These are phyloP conservation scores for Chaetomidium leptoderma DNA, from an alignment of 495 filamentous ascomycete species.

Conservation along the genomic window DNA sequence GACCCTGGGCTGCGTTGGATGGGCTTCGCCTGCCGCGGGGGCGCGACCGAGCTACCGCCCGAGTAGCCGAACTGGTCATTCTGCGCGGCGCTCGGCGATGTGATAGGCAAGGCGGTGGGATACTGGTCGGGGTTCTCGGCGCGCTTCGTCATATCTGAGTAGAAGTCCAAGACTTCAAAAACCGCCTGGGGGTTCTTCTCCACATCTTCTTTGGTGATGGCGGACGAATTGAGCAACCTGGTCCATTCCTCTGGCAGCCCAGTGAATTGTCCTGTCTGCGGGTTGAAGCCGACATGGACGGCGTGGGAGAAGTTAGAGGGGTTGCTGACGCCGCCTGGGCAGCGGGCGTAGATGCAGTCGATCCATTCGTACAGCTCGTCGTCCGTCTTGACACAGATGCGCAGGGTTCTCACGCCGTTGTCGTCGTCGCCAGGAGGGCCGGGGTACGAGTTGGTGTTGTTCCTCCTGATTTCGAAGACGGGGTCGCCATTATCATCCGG, in stretches of 20 bases:
- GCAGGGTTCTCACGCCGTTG: slow-evolving; percentile 70
- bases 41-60: slow-evolving; percentile 65
- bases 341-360: slow-evolving; percentile 91
- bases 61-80: slow-evolving; percentile 67
- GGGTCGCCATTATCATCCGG: slow-evolving; percentile 68
- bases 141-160: slow-evolving; percentile 88
- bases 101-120: slow-evolving; percentile 59
- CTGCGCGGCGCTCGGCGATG: slow-evolving; percentile 50
- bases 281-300: slow-evolving; percentile 96
- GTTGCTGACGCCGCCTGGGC: slow-evolving; percentile 94
- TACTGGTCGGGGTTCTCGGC: slow-evolving; percentile 76
- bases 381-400: slow-evolving; percentile 86
- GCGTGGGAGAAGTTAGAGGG: slow-evolving; percentile 95
- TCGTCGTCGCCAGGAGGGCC: slow-evolving; percentile 58
- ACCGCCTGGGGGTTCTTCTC: slow-evolving; percentile 97
- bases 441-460: slow-evolving; percentile 38
- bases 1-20: slow-evolving; percentile 48
- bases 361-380: slow-evolving; percentile 98
- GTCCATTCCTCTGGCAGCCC: slow-evolving; percentile 96
- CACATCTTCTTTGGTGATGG: slow-evolving; percentile 96
- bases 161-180: slow-evolving; percentile 95
- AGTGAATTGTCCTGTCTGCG: slow-evolving; percentile 84
- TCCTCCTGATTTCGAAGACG: slow-evolving; percentile 85
- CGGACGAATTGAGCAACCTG: slow-evolving; percentile 86
- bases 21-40: slow-evolving; percentile 60